Percentiles rank a stretch among this genome's conserved stretches.
phyloP scores from a whole-genome alignment of 371 early-diverging fungal species.

The Mortierella sp. region DNA sequence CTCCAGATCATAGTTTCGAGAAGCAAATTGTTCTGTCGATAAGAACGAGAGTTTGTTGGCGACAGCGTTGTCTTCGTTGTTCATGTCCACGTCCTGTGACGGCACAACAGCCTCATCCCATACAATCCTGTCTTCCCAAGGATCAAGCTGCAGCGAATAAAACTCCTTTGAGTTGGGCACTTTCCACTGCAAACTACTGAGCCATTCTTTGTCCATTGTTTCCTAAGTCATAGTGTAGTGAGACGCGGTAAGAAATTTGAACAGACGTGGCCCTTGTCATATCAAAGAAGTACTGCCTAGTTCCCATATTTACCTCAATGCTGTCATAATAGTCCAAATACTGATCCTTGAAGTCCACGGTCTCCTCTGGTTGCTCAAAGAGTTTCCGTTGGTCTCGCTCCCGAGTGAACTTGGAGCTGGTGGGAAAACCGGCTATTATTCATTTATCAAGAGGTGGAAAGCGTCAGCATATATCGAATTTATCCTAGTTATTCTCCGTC shows the following conservation, averaged over 20 bases:
- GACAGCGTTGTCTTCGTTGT: background rate
- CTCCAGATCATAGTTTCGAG: slow-evolving; percentile 68
- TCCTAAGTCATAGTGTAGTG: slow-evolving; percentile 5
- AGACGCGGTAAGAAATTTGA: background rate
- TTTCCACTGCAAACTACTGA: slow-evolving; percentile 25
- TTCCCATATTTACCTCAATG: background rate
- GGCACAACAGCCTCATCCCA: slow-evolving; percentile 74
- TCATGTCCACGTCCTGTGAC: slow-evolving; percentile 16
- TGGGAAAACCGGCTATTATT: slow-evolving; percentile 35
- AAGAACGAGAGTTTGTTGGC: background rate
- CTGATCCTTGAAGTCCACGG: slow-evolving; percentile 7
- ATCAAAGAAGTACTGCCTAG: background rate
- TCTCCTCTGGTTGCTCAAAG: slow-evolving; percentile 53
- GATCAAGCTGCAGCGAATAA: slow-evolving; percentile 76
- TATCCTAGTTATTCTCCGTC: too few relatives aligned
- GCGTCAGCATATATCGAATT: too few relatives aligned
- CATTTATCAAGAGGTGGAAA: background rate
- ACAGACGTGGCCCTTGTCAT: too few relatives aligned
- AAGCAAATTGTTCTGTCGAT: slow-evolving; percentile 35
- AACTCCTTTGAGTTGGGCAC: slow-evolving; percentile 55
- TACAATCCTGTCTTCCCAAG: slow-evolving; percentile 87
- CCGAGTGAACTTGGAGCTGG: slow-evolving; percentile 12
- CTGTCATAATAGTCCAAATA: slow-evolving; percentile 28
- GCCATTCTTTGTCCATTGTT: slow-evolving; percentile 24
- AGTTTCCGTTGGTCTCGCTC: slow-evolving; percentile 22